Evolutionary conservation across 148 eudicot genomes (phyloP).

Genomic region (Chenopodium berlandieri): DNA sequence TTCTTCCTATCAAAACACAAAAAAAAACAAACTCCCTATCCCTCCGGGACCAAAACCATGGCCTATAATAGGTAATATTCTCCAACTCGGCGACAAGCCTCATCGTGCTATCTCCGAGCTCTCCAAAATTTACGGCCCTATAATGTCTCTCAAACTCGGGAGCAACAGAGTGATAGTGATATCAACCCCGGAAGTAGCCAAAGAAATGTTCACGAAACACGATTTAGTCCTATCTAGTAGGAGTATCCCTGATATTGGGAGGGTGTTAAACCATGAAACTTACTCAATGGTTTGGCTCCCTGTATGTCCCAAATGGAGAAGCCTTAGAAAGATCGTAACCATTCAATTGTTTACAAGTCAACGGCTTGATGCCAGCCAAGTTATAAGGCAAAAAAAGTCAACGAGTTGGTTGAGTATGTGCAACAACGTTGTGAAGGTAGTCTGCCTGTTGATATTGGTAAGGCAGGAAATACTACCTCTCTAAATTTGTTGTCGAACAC

Average conservation of each 20-base stretch:
- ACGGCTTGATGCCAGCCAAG: constrained; percentile 26
- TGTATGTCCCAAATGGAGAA: constrained; percentile 21
- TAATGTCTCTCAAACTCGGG: constrained; percentile 44
- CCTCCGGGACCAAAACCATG: constrained; percentile 4
- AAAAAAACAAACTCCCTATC: too few relatives aligned
- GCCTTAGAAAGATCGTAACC: constrained; percentile 19
- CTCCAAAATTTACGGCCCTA: constrained; percentile 38
- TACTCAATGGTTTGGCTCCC: constrained; percentile 24
- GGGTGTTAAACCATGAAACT: constrained; percentile 15
- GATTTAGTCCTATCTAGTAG: constrained; percentile 19
- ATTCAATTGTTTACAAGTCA: constrained; percentile 27
- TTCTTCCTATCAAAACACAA: too few relatives aligned
- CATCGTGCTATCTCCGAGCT: constrained; percentile 33
- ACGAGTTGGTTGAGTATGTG: constrained; percentile 24
- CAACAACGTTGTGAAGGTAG: constrained; percentile 8
- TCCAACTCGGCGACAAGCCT: constrained; percentile 30
- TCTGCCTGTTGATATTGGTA: constrained; percentile 23
- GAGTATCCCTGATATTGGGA: not conserved
- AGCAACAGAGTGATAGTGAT: constrained; percentile 32
- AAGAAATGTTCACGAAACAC: constrained; percentile 16
- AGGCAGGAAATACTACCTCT: constrained; percentile 25
- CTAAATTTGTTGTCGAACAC: constrained; percentile 32
- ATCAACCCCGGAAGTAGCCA: constrained; percentile 33
- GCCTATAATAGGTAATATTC: constrained; percentile 43
- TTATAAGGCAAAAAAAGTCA: constrained; percentile 26